Evolutionary conservation across 495 filamentous ascomycete species (phyloP), one percentile per base, ranked within the genome.

Genomic region (Astrocystis sublimbata): DNA sequence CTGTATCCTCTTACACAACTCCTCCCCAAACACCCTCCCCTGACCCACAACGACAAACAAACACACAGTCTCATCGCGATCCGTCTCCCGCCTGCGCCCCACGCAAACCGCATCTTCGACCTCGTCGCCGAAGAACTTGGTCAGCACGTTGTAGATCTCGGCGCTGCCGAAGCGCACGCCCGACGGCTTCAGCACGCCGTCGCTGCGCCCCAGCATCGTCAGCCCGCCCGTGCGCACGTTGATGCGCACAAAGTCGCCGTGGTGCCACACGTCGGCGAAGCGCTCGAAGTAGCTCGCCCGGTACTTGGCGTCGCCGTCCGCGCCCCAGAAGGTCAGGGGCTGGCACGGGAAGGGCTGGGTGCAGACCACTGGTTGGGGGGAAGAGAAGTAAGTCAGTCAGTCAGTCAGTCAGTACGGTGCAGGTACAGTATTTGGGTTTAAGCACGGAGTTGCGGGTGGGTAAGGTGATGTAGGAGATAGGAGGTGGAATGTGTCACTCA

Each of bases 91-190:
- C 47, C 91, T 74, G 0, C 91, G 81, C 0, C 92, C 92, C 63
- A 97, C 85, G 62, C 92, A 96, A 4, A 97, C 78, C 0, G 90
- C 89, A 65, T 97, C 92, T 60, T 90, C 89, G 24, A 96, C 78
- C 62, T 91, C 83, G 36, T 83, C 80, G 4, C 86, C 84, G 67
- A 96, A 96, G 69, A 92, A 86, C 51, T 89, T 83, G 15, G 93
- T 82, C 4, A 96, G 76, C n/a, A 96, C 77, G 67, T 96, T 96
- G 73, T 97, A 97, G 36, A 97, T 96, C 76, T 97, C 92, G 10
- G 89, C 87, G 17, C 83, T 86, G 5, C 90, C 90, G 68, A 93
- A 93, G 0, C 90, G 79, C 41, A 93, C 86, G 4, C 90, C 90
- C 1, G 86, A 83, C 0, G 90, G 90, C 65, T 93, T 93, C 17